A percentile compares a stretch with the other conserved stretches of the same genome.
Evolutionary conservation across 1,139 yeast genomes (phyloP).

Genomic region (Zygosaccharomyces pseudobailii): DNA sequence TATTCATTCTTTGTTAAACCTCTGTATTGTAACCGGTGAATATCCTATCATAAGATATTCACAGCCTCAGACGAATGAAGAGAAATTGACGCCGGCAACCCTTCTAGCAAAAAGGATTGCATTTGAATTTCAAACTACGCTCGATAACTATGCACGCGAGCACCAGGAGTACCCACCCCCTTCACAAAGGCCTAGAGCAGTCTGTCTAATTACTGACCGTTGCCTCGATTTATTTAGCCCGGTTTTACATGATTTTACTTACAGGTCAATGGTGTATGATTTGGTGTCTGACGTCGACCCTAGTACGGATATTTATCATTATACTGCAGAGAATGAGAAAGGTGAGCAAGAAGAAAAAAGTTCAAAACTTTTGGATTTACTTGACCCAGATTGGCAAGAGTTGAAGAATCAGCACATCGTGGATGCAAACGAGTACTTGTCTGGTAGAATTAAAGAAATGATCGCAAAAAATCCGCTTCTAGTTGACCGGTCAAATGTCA

Average conservation of each 20-base stretch:
- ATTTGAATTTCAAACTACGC: conserved; percentile 57
- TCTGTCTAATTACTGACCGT: conserved; percentile 74
- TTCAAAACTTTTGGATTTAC: conserved; percentile 48
- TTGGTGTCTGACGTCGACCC: conserved; percentile 40
- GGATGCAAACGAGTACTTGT: conserved; percentile 64
- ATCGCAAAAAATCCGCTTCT: conserved; percentile 67
- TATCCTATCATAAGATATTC: conserved; percentile 76
- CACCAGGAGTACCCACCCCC: conserved; percentile 60
- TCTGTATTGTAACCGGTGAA: conserved; percentile 79
- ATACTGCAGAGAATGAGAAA: conserved; percentile 55
- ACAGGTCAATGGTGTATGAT: conserved; percentile 91
- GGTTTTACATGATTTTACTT: conserved; percentile 83
- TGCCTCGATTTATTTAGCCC: conserved; percentile 82
- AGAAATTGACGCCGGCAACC: conserved; percentile 49
- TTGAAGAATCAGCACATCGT: conserved; percentile 73
- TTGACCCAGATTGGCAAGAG: conserved; percentile 69
- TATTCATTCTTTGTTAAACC: conserved; percentile 56
- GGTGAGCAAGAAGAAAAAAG: conserved; percentile 49
- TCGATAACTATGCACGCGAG: conserved; percentile 70
- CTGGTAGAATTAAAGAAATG: conserved; percentile 59
- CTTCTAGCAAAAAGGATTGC: conserved; percentile 73
- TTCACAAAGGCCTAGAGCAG: conserved; percentile 61
- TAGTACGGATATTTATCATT: conserved; percentile 49
- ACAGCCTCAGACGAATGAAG: conserved; percentile 44
- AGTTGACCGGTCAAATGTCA: conserved; percentile 58